phyloP scores from a whole-genome alignment of 495 filamentous ascomycete genomes.

The Peziza echinospora region DNA sequence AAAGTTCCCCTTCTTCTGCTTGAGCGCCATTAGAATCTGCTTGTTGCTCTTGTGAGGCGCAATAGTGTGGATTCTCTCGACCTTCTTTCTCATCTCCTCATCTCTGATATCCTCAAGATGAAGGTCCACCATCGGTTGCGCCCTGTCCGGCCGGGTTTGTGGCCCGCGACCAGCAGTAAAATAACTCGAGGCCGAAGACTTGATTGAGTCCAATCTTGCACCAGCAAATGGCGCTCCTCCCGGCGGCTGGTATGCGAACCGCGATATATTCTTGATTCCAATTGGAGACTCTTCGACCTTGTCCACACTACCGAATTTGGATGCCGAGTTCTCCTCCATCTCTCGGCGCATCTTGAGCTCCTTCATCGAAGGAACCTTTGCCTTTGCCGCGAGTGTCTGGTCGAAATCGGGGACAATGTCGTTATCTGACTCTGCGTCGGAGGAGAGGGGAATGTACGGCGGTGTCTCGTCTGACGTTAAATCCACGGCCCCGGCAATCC shows the following conservation, averaged over 20 bases:
- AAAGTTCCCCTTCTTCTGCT: slow-evolving; percentile 31
- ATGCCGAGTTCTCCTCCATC: neutral
- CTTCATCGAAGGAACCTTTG: slow-evolving; percentile 19
- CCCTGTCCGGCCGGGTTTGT: slow-evolving; percentile 29
- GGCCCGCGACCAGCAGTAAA: neutral
- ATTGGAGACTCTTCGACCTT: neutral
- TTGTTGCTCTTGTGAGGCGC: slow-evolving; percentile 30
- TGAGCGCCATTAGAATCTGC: slow-evolving; percentile 31
- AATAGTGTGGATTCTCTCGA: slow-evolving; percentile 33
- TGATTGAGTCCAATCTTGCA: neutral
- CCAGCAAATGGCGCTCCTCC: neutral
- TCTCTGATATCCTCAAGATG: slow-evolving; percentile 36
- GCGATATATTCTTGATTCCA: neutral
- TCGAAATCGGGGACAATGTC: slow-evolving; percentile 41
- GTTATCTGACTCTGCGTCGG: slow-evolving; percentile 32
- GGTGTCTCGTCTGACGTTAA: slow-evolving; percentile 30
- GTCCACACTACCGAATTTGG: too few species aligned
- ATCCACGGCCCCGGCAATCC: neutral
- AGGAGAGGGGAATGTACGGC: slow-evolving; percentile 33
- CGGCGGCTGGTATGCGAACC: neutral
- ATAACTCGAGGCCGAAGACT: neutral
- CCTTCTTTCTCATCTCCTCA: slow-evolving; percentile 28
- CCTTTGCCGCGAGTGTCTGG: slow-evolving; percentile 4
- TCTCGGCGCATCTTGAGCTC: neutral
- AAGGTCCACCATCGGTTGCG: slow-evolving; percentile 27